Conservation (phyloP, 805 yeast species). For the Myxozyma sirexii region DNA sequence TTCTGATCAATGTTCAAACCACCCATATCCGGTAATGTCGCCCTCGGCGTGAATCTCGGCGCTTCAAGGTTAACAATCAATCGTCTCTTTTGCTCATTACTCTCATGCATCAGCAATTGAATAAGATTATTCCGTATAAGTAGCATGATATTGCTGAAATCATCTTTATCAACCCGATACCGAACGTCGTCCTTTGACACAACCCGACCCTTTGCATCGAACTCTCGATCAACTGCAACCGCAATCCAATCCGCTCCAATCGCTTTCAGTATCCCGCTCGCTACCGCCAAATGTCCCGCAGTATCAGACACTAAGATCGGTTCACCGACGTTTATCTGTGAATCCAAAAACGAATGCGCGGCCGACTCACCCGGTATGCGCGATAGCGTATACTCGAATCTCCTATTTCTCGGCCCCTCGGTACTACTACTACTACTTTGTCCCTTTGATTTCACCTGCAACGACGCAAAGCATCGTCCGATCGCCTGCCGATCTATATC, state of each 20-base stretch:
- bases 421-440: background rate
- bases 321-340: constrained; percentile 63
- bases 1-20: constrained; percentile 71
- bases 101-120: constrained; percentile 59
- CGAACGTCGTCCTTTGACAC: constrained; percentile 26
- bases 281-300: constrained; percentile 71
- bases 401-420: background rate
- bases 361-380: constrained; percentile 8
- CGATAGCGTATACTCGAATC: constrained; percentile 15
- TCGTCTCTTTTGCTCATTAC: constrained; percentile 51
- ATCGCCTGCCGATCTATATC: constrained; percentile 62
- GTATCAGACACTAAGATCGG: constrained; percentile 78
- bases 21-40: constrained; percentile 8
- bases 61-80: constrained; percentile 56
- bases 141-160: constrained; percentile 71
- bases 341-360: constrained; percentile 38
- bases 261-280: constrained; percentile 59
- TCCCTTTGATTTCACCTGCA: constrained; percentile 44
- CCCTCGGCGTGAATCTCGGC: constrained; percentile 48
- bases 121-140: constrained; percentile 75
- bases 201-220: constrained; percentile 37
- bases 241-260: constrained; percentile 51
- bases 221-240: constrained; percentile 57
- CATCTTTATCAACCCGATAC: constrained; percentile 81
- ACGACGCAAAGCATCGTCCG: constrained; percentile 60